Percentiles rank a stretch among this genome's conserved stretches.
Evolutionary conservation across 176 grass and related monocot species (phyloP).

Genomic region (Oryza meridionalis): DNA sequence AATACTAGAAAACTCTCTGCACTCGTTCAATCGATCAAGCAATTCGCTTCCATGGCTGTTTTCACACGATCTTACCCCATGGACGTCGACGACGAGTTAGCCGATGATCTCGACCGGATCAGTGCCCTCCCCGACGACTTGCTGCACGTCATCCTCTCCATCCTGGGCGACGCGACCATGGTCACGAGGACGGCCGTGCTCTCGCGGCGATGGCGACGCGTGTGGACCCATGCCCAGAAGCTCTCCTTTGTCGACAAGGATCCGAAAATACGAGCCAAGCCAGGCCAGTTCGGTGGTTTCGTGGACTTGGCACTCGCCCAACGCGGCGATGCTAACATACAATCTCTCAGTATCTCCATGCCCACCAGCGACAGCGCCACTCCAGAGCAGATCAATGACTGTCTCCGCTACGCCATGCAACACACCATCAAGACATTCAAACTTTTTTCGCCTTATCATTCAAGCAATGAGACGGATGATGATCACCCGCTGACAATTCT

Average conservation of each 20-base stretch:
- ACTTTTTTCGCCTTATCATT: not conserved
- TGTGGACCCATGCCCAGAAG: not conserved
- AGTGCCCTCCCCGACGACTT: slow-evolving; percentile 24
- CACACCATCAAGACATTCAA: not conserved
- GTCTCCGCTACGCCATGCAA: not conserved
- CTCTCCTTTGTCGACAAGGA: not conserved
- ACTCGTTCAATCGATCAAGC: no score
- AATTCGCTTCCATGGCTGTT: no score
- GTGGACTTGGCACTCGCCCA: not conserved
- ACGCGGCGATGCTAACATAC: not conserved
- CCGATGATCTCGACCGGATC: no score
- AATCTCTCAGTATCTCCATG: not conserved
- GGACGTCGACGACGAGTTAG: no score
- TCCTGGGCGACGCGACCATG: not conserved
- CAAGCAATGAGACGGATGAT: no score
- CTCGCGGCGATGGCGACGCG: slow-evolving; percentile 17
- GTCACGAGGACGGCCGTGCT: not conserved
- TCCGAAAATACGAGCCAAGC: no score
- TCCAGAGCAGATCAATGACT: not conserved
- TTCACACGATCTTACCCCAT: no score
- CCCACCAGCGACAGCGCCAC: not conserved
- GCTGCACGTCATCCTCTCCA: slow-evolving; percentile 8
- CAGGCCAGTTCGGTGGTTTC: not conserved
- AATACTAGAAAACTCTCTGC: no score
- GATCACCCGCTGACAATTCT: not conserved